These are phyloP conservation scores for Calonectria pauciramosa DNA, from an alignment of 2,329 filamentous ascomycete genomes.

Conservation along the genomic window DNA sequence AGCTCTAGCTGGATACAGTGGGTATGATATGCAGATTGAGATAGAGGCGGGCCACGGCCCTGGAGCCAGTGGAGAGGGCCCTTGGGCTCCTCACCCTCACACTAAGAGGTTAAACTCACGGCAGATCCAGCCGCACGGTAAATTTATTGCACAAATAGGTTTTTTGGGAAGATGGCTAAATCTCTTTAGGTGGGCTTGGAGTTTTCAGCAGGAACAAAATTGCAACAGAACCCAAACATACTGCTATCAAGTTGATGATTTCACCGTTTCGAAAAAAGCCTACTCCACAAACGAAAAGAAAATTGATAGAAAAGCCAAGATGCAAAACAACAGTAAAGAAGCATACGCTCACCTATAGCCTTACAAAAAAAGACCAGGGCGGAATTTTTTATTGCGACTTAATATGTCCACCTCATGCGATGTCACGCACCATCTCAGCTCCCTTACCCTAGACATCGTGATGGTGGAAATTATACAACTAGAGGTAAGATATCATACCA, in stretches of 20 bases:
- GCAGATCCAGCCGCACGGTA: no score
- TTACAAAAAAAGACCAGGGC: not conserved
- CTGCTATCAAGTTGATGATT: not conserved
- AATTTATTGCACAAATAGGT: not conserved
- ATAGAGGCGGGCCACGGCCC: not conserved
- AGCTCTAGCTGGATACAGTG: not conserved
- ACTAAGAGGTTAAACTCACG: not conserved
- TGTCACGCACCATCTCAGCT: not conserved
- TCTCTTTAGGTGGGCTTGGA: not conserved
- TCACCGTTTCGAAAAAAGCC: not conserved
- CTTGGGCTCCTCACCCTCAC: not conserved
- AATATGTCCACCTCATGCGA: not conserved
- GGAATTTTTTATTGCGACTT: not conserved
- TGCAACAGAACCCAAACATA: not conserved
- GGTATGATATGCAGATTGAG: not conserved
- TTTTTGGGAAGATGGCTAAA: not conserved
- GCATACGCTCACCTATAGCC: not conserved
- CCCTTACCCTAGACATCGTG: not conserved
- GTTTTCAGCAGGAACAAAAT: not conserved
- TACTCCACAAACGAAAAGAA: not conserved
- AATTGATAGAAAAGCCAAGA: not conserved
- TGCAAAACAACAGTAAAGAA: not conserved
- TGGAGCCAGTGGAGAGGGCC: not conserved
- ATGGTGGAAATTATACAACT: not conserved
- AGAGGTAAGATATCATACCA: not conserved